A percentile compares a stretch with the other conserved stretches of the same genome.
phyloP scores from a whole-genome alignment of 345 rosid species.

The Luvunga scandens region DNA sequence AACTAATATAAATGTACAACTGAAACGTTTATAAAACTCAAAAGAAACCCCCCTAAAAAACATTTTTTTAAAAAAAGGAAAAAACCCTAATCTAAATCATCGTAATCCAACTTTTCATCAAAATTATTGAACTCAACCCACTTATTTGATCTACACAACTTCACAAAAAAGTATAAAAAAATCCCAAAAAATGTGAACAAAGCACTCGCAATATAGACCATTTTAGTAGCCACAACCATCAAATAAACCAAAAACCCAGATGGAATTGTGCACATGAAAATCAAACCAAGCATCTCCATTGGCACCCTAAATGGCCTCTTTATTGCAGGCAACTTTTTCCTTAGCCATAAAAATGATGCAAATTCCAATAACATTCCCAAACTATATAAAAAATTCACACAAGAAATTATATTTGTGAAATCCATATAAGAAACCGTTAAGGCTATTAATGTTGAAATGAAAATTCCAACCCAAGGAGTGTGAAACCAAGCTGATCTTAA shows the following conservation, averaged over 20 bases:
- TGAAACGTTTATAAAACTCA: too few relatives aligned
- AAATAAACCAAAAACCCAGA: slow-evolving; percentile 35
- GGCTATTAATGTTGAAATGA: slow-evolving; percentile 27
- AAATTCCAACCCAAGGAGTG: slow-evolving; percentile 48
- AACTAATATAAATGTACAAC: too few relatives aligned
- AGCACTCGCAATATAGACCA: slow-evolving; percentile 28
- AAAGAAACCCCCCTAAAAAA: too few relatives aligned
- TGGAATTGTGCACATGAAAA: slow-evolving; percentile 37
- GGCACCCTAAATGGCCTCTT: slow-evolving; percentile 44
- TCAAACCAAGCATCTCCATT: slow-evolving; percentile 31
- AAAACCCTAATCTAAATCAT: neutral
- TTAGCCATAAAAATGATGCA: slow-evolving; percentile 43
- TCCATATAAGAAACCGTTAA: slow-evolving; percentile 26
- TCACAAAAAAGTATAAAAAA: slow-evolving; percentile 31
- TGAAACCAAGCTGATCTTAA: slow-evolving; percentile 42
- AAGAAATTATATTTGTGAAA: slow-evolving; percentile 36
- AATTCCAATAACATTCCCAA: slow-evolving; percentile 52
- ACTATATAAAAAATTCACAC: slow-evolving; percentile 43
- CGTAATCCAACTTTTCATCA: slow-evolving; percentile 2
- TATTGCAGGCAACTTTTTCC: slow-evolving; percentile 30
- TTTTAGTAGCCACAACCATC: slow-evolving; percentile 31
- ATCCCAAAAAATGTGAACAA: slow-evolving; percentile 27
- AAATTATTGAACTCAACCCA: slow-evolving; percentile 25
- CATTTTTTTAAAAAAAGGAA: too few relatives aligned
- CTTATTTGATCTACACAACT: slow-evolving; percentile 32